These are phyloP conservation scores for Cordyceps pruinosa DNA, from an alignment of 2,329 filamentous ascomycete species.

Conservation along the genomic window DNA sequence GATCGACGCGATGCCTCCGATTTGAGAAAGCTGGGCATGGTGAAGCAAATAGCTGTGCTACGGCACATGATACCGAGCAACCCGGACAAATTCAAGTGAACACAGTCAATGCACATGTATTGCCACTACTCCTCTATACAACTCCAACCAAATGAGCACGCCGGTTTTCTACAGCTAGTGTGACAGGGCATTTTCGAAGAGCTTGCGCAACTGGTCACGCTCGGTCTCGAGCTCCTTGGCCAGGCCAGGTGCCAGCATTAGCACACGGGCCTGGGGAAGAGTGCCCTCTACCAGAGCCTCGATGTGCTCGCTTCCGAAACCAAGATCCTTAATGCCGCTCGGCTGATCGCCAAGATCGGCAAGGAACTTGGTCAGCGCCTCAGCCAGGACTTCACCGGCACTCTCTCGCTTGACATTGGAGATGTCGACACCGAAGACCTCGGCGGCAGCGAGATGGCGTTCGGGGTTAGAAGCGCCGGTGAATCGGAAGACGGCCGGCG, in stretches of 20 bases:
- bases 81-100: slow-evolving; percentile 39
- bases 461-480: slow-evolving; percentile 88
- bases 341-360: slow-evolving; percentile 85
- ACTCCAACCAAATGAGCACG: not conserved
- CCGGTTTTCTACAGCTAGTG: slow-evolving; percentile 21
- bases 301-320: slow-evolving; percentile 69
- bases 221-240: slow-evolving; percentile 62
- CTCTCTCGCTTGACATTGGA: slow-evolving; percentile 81
- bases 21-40: slow-evolving; percentile 55
- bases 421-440: slow-evolving; percentile 85
- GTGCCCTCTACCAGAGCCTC: slow-evolving; percentile 88
- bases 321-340: slow-evolving; percentile 72
- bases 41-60: slow-evolving; percentile 62
- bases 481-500: slow-evolving; percentile 89
- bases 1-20: slow-evolving; percentile 57
- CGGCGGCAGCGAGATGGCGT: slow-evolving; percentile 80
- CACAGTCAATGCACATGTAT: not conserved
- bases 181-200: slow-evolving; percentile 58
- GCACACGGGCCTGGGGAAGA: slow-evolving; percentile 80
- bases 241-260: slow-evolving; percentile 85
- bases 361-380: slow-evolving; percentile 77
- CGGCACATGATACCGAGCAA: slow-evolving; percentile 61
- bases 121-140: slow-evolving; percentile 1
- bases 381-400: slow-evolving; percentile 79
- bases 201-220: slow-evolving; percentile 59